Conservation (phyloP, 352 stramenopile species). For the Aphanomyces astaci region DNA sequence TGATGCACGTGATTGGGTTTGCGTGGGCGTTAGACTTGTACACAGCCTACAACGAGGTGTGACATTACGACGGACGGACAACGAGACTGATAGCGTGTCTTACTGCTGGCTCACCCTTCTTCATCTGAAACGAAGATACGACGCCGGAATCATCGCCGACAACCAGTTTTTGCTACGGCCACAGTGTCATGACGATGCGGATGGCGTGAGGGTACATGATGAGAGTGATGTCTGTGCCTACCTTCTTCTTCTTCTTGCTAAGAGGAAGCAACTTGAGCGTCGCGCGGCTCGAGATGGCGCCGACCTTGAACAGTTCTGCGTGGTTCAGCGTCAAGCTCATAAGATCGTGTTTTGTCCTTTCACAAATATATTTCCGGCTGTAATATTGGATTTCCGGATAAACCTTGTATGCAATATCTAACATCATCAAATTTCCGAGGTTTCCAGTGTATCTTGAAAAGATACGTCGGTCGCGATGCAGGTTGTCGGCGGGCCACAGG, state of each 20-base stretch:
- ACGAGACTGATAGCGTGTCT: background rate
- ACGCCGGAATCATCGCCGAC: conserved; percentile 76
- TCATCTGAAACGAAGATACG: conserved; percentile 78
- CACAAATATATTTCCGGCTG: too few relatives aligned
- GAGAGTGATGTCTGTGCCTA: conserved; percentile 17
- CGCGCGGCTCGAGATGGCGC: conserved; percentile 62
- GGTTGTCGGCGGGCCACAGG: conserved; percentile 10
- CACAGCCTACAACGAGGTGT: conserved; percentile 42
- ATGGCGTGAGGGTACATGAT: too few relatives aligned
- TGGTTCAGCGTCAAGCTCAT: conserved; percentile 45
- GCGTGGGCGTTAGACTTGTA: conserved; percentile 57
- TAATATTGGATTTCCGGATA: background rate
- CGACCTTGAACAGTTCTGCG: conserved; percentile 73
- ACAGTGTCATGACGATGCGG: too few relatives aligned
- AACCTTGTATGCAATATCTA: background rate
- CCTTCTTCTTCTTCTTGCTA: conserved; percentile 84
- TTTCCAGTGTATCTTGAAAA: conserved; percentile 3
- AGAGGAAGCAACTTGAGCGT: conserved; percentile 69
- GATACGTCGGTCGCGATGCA: conserved; percentile 4
- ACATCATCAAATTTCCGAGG: background rate
- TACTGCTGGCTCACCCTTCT: conserved; percentile 68
- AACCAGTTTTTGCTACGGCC: conserved; percentile 75
- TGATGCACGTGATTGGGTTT: conserved; percentile 51
- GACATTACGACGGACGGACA: background rate
- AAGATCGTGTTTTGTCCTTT: conserved; percentile 7